Evolutionary conservation across 164 flowering plant genomes (phyloP), one percentile per base, ranked within the genome.

Genomic region (Houttuynia cordata): DNA sequence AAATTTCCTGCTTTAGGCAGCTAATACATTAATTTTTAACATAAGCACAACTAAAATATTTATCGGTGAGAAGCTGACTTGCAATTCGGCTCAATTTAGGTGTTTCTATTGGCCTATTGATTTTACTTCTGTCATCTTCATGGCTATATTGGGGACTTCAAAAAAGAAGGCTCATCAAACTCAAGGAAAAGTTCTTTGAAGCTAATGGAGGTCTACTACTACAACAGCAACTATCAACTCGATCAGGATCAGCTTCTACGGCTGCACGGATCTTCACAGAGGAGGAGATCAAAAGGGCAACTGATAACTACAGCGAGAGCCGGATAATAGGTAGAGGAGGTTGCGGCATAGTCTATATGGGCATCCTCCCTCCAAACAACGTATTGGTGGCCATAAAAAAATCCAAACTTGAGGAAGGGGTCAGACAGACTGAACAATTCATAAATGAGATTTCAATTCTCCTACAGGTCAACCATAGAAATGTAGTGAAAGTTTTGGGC

Each of bases 401-500:
- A 41, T 59, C 68, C 17, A 66, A 54, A 42, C 13, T 60, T 12
- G 53, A 53, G 23, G 68, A 66, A n/a, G 45, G 54, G 5, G 19
- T 64, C 22, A 57, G 20, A 25, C 40, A 57, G n/a, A 57, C 30
- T 18, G 59, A 57, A 9, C 59, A 57, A n/a, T 57, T 57, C 42
- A 57, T 57, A 30, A 57, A 57, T n/a, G 59, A 57, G 42, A 30
- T 57, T 30, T 24, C 59, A 7, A 57, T 57, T 57, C 59, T 57
- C 40, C 24, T 53, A 7, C 83, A 75, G 62, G 72, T 76, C 60
- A 78, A 79, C 60, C 87, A 81, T 40, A 70, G 74, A 30, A 73
- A 80, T 54, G 78, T 76, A 4, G 85, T 77, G 1, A 77, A 70
- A 51, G 70, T 79, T 12, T 23, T 77, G 50, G 80, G 83, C 1